Evolutionary conservation across 2,329 filamentous ascomycete species (phyloP), one percentile per base, ranked within the genome.

Genomic region (Fusarium beomiforme): DNA sequence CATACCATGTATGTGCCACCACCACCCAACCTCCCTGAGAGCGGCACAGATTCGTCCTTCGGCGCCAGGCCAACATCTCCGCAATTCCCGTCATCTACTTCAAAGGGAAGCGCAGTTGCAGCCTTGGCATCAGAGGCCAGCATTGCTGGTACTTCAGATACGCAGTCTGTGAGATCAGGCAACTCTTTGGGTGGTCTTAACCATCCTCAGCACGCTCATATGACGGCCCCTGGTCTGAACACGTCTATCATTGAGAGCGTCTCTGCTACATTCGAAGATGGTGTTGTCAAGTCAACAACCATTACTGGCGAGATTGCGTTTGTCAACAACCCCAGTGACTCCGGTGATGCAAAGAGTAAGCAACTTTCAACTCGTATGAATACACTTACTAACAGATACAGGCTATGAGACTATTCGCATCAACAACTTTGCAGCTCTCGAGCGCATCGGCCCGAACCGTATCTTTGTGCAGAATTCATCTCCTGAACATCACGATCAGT

Each of bases 401-500:
- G 87, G 82, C 23, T 83, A 84, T 33, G 88, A 95, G 76, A 91
- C 85, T 4, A 91, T 98, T 72, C 91, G 93, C 23, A 89, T 99
- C 65, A 93, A 97, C 76, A 96, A 97, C 78, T 97, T 97, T 78
- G 83, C 91, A 13, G 87, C 88, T n/a, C 87, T 99, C 9, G 96
- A 98, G 76, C 94, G 93, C 76, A 95, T 99, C 61, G 95, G 94
- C 1, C 94, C 95, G 2, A 99, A 99, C 79, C 93, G 94, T 44
- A 93, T 94, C 62, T 97, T 98, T 81, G 90, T 98, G 55, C 89
- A 91, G 34, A 92, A 94, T 73, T 85, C 88, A 8, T 81, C 84
- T 2, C 78, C 85, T 2, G 89, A 91, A 13, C 90, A 88, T 63
- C 87, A 92, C 6, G 95, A 97, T 64, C 91, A 95, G 77, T 99